Percentiles rank a stretch among this genome's conserved stretches.
These are phyloP conservation scores for Acer negundo DNA, from an alignment of 345 rosid species.

Conservation along the genomic window DNA sequence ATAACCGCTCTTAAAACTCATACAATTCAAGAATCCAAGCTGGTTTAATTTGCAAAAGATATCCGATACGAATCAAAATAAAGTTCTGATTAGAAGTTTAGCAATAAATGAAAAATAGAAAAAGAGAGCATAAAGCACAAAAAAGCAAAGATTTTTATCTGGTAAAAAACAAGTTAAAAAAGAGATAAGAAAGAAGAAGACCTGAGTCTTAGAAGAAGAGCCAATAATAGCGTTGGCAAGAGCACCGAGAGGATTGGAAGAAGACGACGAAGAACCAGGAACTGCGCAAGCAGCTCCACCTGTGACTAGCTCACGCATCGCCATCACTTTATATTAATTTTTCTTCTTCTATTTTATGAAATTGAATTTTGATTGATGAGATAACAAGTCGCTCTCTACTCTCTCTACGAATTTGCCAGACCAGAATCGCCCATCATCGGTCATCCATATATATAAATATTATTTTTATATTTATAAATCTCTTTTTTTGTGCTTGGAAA, in stretches of 20 bases:
- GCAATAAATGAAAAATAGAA: neutral
- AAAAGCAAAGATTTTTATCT: neutral
- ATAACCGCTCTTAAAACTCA: neutral
- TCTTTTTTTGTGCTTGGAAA: constrained; percentile 2
- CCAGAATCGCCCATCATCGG: neutral
- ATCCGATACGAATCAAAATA: neutral
- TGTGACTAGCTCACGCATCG: constrained; percentile 92
- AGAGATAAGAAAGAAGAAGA: constrained; percentile 19
- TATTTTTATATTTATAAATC: neutral
- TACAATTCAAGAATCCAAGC: neutral
- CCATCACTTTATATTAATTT: constrained; percentile 43
- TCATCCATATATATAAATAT: neutral
- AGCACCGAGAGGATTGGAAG: constrained; percentile 91
- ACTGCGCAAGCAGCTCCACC: constrained; percentile 97
- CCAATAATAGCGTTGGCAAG: constrained; percentile 90
- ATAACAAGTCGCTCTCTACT: neutral
- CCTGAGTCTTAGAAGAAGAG: constrained; percentile 94
- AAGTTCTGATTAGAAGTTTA: neutral
- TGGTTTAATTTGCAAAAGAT: neutral
- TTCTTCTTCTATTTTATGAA: no score
- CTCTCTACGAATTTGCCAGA: neutral
- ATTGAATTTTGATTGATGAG: neutral
- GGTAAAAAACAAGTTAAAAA: neutral
- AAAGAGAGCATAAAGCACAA: constrained; percentile 10
- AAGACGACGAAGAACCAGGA: constrained; percentile 89